Base-by-base conservation (phyloP, 768 basidiomycete genomes). In the Nidularia pulvinata region DNA sequence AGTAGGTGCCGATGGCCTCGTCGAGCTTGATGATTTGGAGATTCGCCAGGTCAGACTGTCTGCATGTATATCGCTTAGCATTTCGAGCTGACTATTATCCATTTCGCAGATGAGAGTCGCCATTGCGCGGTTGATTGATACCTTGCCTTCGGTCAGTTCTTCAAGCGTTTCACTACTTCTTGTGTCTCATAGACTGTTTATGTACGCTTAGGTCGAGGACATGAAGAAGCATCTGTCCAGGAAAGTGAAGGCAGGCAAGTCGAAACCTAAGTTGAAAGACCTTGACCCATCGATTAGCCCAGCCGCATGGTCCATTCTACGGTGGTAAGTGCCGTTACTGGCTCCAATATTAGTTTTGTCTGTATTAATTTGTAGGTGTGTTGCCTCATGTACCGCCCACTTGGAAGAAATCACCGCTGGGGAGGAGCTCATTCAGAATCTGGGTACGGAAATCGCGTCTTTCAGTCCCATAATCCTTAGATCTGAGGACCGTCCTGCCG, bases 301-400 rank as follows among this genome's bases (percentile, higher is more conserved):
- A 4, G 85, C 86, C 1, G 85, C 86, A 0, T 89, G 87, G 88
- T 74, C 75, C 1, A 67, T 88, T 32, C 67, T 89, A 46, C 78
- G 85, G 46, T 89, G 86, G 86, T 84, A 59, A 44, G 60, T 60
- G 32, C 13, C 33, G 35, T 37, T 35, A 45, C 35, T 33, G n/a
- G 2, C 6, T 49, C 25, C 30, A 19, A 43, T 7, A 53, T 45
- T n/a, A 13, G 33, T 34, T 6, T 25, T 56, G 49, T 37, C 45
- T 6, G 46, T 37, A 48, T 30, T 49, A 6, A 14, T 30, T 44
- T 36, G 1, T 49, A 85, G 85, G 83, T 84, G 81, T 69, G 79
- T 90, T 30, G 87, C 84, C 0, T 88, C 87, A 10, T 88, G 86
- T 61, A 89, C 88, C 1, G 83, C 87, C 0, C 79, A 88, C 61